phyloP scores from a whole-genome alignment of 257 asterid species.

The Schizonepeta tenuifolia region DNA sequence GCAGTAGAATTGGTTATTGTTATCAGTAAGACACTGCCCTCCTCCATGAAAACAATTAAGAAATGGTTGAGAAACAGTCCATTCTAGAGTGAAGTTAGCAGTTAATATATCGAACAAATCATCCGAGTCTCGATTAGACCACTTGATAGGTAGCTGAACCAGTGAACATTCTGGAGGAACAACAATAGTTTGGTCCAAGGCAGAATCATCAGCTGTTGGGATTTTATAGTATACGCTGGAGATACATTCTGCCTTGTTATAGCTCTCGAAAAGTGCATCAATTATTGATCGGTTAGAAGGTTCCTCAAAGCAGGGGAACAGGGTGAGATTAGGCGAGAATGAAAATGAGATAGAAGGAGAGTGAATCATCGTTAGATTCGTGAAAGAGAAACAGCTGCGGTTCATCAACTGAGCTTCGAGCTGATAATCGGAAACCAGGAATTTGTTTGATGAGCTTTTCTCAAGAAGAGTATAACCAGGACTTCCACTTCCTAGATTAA shows the following conservation, averaged over 20 bases:
- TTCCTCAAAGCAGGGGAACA: slow-evolving; percentile 12
- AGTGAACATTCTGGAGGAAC: slow-evolving; percentile 1
- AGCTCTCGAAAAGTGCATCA: neutral
- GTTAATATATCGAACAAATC: slow-evolving; percentile 21
- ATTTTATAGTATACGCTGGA: slow-evolving; percentile 14
- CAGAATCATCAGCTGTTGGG: neutral
- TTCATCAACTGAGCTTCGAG: neutral
- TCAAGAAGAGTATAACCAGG: neutral
- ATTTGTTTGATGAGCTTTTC: neutral
- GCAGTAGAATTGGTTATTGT: slow-evolving; percentile 27
- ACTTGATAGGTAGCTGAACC: slow-evolving; percentile 36
- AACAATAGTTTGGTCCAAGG: neutral
- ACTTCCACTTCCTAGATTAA: slow-evolving; percentile 28
- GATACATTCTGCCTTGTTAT: neutral
- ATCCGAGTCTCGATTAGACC: neutral
- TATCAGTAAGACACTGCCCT: slow-evolving; percentile 41
- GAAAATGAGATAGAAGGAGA: slow-evolving; percentile 30
- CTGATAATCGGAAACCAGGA: neutral
- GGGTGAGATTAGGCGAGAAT: slow-evolving; percentile 34
- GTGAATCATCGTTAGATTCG: neutral
- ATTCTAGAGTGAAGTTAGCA: slow-evolving; percentile 36
- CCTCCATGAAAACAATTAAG: slow-evolving; percentile 38
- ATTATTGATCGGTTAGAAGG: neutral
- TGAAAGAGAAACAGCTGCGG: slow-evolving; percentile 19
- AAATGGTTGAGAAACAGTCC: slow-evolving; percentile 44